Conservation (phyloP, 2,329 filamentous ascomycete species). For the Cryphonectria carpinicola region DNA sequence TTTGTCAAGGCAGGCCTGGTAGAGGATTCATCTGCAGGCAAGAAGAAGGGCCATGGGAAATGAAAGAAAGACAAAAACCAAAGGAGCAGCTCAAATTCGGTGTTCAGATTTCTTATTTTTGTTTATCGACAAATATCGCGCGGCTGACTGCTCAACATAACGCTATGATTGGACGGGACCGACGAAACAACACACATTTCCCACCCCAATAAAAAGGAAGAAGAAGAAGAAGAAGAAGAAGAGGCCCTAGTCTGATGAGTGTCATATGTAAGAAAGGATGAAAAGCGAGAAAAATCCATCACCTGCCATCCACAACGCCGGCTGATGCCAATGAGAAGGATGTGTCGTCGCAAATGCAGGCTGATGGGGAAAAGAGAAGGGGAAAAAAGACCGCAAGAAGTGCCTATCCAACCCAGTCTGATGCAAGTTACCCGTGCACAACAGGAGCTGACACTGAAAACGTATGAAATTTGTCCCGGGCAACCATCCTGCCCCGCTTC, state of each 20-base stretch:
- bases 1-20: constrained; percentile 77
- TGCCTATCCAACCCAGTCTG: background rate
- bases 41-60: constrained; percentile 47
- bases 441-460: background rate
- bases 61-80: constrained; percentile 26
- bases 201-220: background rate
- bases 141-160: background rate
- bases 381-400: background rate
- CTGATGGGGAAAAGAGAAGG: background rate
- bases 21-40: constrained; percentile 51
- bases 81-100: background rate
- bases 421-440: background rate
- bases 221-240: background rate
- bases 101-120: background rate
- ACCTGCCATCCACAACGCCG: constrained; percentile 18
- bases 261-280: background rate
- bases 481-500: background rate
- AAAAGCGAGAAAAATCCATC: background rate
- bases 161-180: background rate
- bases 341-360: background rate
- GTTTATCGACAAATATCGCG: background rate
- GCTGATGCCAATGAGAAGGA: constrained; percentile 11
- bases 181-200: background rate
- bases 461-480: background rate
- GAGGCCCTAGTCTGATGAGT: background rate